phyloP scores from a whole-genome alignment of 305 asterid genomes.

The Fraxinus platypoda region DNA sequence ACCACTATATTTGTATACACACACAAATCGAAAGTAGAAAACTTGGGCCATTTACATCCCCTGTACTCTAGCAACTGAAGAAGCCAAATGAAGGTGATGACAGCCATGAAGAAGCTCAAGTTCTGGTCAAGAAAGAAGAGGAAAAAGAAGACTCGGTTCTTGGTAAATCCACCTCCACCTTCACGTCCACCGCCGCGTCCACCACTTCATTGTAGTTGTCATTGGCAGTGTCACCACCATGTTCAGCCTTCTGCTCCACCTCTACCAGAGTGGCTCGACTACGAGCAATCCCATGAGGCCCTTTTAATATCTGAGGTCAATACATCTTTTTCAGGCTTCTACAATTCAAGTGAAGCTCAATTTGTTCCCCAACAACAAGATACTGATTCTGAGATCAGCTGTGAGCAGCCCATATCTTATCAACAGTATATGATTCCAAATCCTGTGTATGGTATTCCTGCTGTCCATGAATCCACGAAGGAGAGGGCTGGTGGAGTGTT shows the following conservation, averaged over 20 bases:
- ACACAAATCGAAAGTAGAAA: background rate
- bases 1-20: background rate
- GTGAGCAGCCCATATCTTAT: slow-evolving; percentile 21
- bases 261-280: slow-evolving; percentile 56
- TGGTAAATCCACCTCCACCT: slow-evolving; percentile 38
- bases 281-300: slow-evolving; percentile 35
- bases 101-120: slow-evolving; percentile 65
- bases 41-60: background rate
- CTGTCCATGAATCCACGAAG: slow-evolving; percentile 22
- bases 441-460: slow-evolving; percentile 31
- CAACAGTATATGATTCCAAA: slow-evolving; percentile 36
- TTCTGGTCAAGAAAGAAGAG: slow-evolving; percentile 67
- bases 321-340: slow-evolving; percentile 8
- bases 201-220: slow-evolving; percentile 17
- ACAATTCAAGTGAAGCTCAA: slow-evolving; percentile 21
- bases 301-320: slow-evolving; percentile 17
- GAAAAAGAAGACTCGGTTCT: slow-evolving; percentile 27
- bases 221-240: slow-evolving; percentile 31
- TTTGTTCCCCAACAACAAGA: slow-evolving; percentile 11
- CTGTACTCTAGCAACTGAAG: background rate
- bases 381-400: slow-evolving; percentile 17
- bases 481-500: slow-evolving; percentile 38
- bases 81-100: slow-evolving; percentile 54
- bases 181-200: slow-evolving; percentile 38
- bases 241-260: slow-evolving; percentile 75